Conservation (phyloP, 1,284 basidiomycete species). For the Puccinia triticina region DNA sequence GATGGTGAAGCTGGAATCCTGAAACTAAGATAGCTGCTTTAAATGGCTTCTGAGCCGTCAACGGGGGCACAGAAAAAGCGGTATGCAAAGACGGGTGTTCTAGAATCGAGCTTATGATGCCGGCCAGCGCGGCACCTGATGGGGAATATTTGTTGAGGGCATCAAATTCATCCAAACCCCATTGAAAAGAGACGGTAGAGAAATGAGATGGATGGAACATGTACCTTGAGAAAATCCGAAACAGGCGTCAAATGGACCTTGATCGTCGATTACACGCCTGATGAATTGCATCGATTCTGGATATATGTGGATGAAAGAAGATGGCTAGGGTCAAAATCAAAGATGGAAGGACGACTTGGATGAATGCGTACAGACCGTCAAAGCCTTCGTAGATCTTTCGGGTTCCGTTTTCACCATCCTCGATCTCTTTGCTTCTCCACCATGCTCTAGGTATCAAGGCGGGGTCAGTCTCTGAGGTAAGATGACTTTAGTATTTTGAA, state of each 20-base stretch:
- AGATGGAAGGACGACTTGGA: not conserved
- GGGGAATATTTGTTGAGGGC: not conserved
- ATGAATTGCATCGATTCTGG: conserved; percentile 41
- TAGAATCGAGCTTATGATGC: conserved; percentile 15
- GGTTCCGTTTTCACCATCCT: not conserved
- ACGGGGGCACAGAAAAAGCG: conserved; percentile 25
- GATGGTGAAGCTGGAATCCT: conserved; percentile 25
- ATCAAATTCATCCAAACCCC: not conserved
- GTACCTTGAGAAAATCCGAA: conserved; percentile 52
- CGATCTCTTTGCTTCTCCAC: conserved; percentile 42
- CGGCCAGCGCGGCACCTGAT: conserved; percentile 49
- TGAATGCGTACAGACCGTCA: conserved; percentile 25
- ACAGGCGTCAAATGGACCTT: conserved; percentile 50
- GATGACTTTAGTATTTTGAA: not conserved
- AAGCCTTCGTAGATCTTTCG: conserved; percentile 35
- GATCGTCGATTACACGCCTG: conserved; percentile 37
- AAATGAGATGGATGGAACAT: not conserved
- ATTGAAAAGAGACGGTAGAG: not conserved
- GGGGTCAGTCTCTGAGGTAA: conserved; percentile 46
- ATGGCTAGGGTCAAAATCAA: not conserved
- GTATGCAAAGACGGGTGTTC: conserved; percentile 31
- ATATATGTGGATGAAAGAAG: not conserved
- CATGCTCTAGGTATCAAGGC: conserved; percentile 48
- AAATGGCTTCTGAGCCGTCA: conserved; percentile 34
- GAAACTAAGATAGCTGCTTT: conserved; percentile 48